A percentile compares a stretch with the other conserved stretches of the same genome.
Conservation (phyloP, 495 filamentous ascomycete species). For the Recurvomyces mirabilis region DNA sequence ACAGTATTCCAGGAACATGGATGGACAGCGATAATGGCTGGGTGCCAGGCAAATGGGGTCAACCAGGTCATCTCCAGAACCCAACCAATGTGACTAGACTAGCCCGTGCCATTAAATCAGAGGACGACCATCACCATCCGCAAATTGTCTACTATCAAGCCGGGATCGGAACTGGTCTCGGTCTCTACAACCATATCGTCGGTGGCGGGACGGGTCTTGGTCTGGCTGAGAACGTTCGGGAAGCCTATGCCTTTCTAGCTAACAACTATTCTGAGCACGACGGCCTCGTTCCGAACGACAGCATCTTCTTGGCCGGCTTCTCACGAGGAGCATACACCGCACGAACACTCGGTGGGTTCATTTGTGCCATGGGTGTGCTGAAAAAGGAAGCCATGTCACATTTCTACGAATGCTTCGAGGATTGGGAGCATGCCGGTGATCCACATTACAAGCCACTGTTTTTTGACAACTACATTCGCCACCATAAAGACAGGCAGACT, state of each 20-base stretch:
- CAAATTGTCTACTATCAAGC: conserved; percentile 30
- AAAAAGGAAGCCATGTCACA: conserved; percentile 14
- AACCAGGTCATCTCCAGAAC: conserved; percentile 27
- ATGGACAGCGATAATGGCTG: conserved; percentile 31
- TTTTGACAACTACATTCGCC: conserved; percentile 15
- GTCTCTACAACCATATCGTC: conserved; percentile 13
- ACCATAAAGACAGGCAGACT: conserved; percentile 4
- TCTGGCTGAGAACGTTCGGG: conserved; percentile 19
- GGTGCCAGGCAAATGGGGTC: conserved; percentile 19
- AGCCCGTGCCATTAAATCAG: conserved; percentile 29
- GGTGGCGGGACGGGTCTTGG: conserved; percentile 23
- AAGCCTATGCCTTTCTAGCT: conserved; percentile 33
- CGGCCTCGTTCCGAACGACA: conserved; percentile 11
- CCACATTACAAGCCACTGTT: conserved; percentile 19
- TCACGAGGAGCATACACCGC: conserved; percentile 34
- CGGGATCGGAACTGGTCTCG: conserved; percentile 24
- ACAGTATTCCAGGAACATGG: conserved; percentile 23
- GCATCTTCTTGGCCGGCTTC: conserved; percentile 33
- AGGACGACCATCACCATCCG: conserved; percentile 26
- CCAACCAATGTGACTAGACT: conserved; percentile 34
- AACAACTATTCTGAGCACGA: conserved; percentile 33
- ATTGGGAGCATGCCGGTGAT: conserved; percentile 23
- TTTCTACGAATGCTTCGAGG: conserved; percentile 26
- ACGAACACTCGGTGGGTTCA: conserved; percentile 29
- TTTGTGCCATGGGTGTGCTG: conserved; percentile 32